Conservation (phyloP, 2,329 filamentous ascomycete genomes). For the Pseudocercospora fijiensis region DNA sequence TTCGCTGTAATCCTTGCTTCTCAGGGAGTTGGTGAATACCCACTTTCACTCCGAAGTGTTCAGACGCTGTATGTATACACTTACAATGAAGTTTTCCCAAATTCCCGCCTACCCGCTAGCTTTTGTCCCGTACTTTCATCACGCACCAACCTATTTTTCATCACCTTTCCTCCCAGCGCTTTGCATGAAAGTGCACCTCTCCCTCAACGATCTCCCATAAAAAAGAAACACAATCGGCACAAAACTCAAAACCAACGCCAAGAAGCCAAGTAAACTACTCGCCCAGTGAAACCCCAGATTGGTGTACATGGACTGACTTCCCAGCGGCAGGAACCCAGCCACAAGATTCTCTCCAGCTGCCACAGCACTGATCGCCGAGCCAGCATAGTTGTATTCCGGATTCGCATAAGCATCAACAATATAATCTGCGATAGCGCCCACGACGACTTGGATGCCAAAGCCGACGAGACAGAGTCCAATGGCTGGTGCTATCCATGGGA, state of each 20-base stretch:
- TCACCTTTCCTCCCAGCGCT: slow-evolving; percentile 12
- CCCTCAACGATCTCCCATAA: slow-evolving; percentile 37
- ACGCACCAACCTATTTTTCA: not conserved
- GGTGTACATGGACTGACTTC: slow-evolving; percentile 50
- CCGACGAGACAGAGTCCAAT: slow-evolving; percentile 51
- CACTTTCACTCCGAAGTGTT: too few species aligned
- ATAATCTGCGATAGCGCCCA: slow-evolving; percentile 50
- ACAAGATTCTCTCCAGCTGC: slow-evolving; percentile 52
- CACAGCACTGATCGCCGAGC: slow-evolving; percentile 51
- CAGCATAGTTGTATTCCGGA: slow-evolving; percentile 45
- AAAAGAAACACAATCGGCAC: slow-evolving; percentile 47
- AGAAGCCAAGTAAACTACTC: slow-evolving; percentile 48
- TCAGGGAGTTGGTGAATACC: too few species aligned
- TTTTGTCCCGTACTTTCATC: not conserved
- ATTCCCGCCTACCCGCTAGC: not conserved
- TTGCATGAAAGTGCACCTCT: slow-evolving; percentile 39
- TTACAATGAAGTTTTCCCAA: not conserved
- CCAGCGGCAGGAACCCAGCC: slow-evolving; percentile 51
- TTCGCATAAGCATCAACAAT: slow-evolving; percentile 51
- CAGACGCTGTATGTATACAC: not conserved
- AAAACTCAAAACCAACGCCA: slow-evolving; percentile 46
- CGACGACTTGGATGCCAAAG: slow-evolving; percentile 51
- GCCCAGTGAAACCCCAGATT: slow-evolving; percentile 52
- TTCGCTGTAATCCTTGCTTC: too few species aligned
- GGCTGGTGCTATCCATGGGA: slow-evolving; percentile 51